Percentiles rank a stretch among this genome's conserved stretches.
Evolutionary conservation across 2,329 filamentous ascomycete genomes (phyloP).

Genomic region (Pseudocercospora ulei): DNA sequence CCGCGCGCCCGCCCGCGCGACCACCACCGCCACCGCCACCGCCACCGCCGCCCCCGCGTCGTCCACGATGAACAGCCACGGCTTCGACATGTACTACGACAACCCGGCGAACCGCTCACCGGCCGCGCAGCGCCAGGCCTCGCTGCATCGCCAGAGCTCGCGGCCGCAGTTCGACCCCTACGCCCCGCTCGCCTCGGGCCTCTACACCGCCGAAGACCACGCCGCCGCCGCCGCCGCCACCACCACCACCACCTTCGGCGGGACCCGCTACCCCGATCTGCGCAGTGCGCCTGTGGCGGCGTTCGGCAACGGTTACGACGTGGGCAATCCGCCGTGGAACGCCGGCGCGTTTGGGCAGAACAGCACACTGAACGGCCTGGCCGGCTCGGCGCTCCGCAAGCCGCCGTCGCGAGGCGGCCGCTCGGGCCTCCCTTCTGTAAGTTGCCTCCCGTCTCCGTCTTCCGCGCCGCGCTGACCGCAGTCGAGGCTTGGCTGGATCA

Average conservation of each 20-base stretch:
- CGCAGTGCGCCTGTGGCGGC: conserved; percentile 50
- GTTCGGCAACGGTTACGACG: conserved; percentile 60
- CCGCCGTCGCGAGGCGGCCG: conserved; percentile 48
- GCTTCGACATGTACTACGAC: conserved; percentile 61
- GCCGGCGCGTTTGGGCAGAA: conserved; percentile 61
- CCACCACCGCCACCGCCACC: neutral
- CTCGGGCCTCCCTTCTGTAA: conserved; percentile 62
- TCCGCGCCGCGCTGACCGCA: conserved; percentile 13
- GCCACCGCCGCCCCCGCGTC: conserved; percentile 11
- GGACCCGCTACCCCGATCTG: conserved; percentile 52
- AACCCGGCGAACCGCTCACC: conserved; percentile 59
- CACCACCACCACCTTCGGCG: conserved; percentile 40
- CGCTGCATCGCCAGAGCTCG: conserved; percentile 60
- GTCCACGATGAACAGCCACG: conserved; percentile 29
- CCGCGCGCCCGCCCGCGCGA: neutral
- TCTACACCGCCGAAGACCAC: conserved; percentile 62
- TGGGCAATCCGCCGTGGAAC: conserved; percentile 67
- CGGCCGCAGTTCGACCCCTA: conserved; percentile 64
- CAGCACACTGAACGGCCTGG: conserved; percentile 45
- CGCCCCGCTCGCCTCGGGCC: conserved; percentile 54
- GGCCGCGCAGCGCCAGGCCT: conserved; percentile 57
- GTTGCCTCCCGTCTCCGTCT: conserved; percentile 34
- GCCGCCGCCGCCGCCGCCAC: conserved; percentile 31
- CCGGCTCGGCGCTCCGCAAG: conserved; percentile 36
- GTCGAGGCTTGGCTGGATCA: conserved; percentile 55